Base-by-base conservation (phyloP, 192 early-diverging fungal genomes). In the Coemansia sp. region DNA sequence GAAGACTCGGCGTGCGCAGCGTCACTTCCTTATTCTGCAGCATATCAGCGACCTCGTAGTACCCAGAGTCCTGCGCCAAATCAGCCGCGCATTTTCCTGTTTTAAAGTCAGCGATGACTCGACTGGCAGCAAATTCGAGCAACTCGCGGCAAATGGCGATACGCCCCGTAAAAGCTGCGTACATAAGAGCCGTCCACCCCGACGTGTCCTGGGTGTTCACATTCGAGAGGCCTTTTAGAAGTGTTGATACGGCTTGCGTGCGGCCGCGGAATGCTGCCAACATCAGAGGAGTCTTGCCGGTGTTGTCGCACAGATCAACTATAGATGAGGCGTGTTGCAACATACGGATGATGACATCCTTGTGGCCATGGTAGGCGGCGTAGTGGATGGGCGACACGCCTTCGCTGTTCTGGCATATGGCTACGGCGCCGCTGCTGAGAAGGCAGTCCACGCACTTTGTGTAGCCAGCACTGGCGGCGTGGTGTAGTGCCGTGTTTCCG, bases 151-250 rank as follows among this genome's bases (percentile, higher is more conserved):
- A 79, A 3, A 79, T 79, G 8, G 72, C 77, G 8, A 79, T 67
- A 36, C 77, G 77, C 14, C 77, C 77, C 3, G 77, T 70, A 23
- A 67, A 79, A 2, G 77, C 77, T 0, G 77, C 77, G 45, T 71
- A 79, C 77, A 79, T 79, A 9, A 79, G 55, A 2, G 77, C 71
- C 5, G 77, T 74, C 77, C 77, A 79, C 5, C 77, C 77, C 11
- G 50, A 34, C 11, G 33, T 61, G 63, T 79, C 77, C n/a, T 71
- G 68, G 10, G 38, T 53, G 48, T 79, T 69, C 10, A 71, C 65
- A 1, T 48, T 55, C 16, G 68, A 70, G 7, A 59, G n/a, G 31
- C 34, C 20, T 20, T 10, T 40, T 20, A 79, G 62, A 5, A 79
- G 62, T 18, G 40, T 24, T 11, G 62, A 67, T 2, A 65, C 72